phyloP scores from a whole-genome alignment of 371 early-diverging fungal species.

The Apophysomyces trapeziformis region DNA sequence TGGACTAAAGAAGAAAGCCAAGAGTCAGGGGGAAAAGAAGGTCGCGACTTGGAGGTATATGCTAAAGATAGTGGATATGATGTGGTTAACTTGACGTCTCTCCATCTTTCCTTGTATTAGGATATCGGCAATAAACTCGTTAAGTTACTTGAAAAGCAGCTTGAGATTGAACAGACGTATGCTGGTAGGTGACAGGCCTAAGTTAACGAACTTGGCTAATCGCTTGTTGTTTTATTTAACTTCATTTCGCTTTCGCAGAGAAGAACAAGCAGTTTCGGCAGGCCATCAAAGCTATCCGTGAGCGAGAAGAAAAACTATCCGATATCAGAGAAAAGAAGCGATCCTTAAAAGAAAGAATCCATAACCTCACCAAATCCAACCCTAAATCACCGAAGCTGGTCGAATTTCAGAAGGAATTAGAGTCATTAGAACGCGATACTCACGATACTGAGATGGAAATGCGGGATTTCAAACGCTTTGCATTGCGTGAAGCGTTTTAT shows the following conservation, averaged over 20 bases:
- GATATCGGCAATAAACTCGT: slow-evolving; percentile 46
- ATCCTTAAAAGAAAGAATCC: slow-evolving; percentile 39
- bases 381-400: slow-evolving; percentile 38
- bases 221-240: no score
- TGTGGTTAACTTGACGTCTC: neutral
- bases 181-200: slow-evolving; percentile 27
- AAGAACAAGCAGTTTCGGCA: slow-evolving; percentile 51
- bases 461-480: slow-evolving; percentile 55
- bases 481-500: slow-evolving; percentile 54
- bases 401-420: slow-evolving; percentile 45
- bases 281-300: slow-evolving; percentile 51
- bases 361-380: slow-evolving; percentile 32
- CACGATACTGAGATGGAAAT: slow-evolving; percentile 49
- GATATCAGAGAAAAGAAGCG: slow-evolving; percentile 52
- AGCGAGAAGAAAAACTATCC: slow-evolving; percentile 45
- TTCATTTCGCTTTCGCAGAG: slow-evolving; percentile 16
- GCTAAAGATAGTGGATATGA: neutral
- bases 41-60: slow-evolving; percentile 40
- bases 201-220: neutral
- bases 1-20: slow-evolving; percentile 42
- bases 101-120: slow-evolving; percentile 9
- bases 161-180: slow-evolving; percentile 43
- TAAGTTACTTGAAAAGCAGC: slow-evolving; percentile 35
- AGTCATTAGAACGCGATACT: slow-evolving; percentile 45
- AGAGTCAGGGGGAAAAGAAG: slow-evolving; percentile 29